A percentile compares a stretch with the other conserved stretches of the same genome.
These are phyloP conservation scores for Leccinum proliferum DNA, from an alignment of 1,284 basidiomycete genomes.

Conservation along the genomic window DNA sequence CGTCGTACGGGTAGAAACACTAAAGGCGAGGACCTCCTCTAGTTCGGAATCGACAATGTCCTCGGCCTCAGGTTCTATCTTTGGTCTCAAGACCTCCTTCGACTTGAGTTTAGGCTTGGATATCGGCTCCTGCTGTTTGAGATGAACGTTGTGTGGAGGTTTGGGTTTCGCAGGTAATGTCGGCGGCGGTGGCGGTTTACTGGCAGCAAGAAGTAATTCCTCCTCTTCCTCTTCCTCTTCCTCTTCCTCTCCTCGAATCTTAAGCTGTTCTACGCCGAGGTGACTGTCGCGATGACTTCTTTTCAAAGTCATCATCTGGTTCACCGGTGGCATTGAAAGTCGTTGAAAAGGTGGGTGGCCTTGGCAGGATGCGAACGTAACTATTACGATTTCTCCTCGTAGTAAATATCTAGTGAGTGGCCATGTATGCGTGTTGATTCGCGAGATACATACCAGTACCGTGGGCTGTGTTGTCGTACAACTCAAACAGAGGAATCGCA, in stretches of 20 bases:
- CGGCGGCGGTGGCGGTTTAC: conserved; percentile 16
- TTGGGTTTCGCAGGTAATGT: conserved; percentile 27
- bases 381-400: no score
- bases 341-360: no score
- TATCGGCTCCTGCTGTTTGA: conserved; percentile 21
- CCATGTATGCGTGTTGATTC: no score
- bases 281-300: conserved; percentile 29
- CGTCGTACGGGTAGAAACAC: conserved; percentile 31
- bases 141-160: conserved; percentile 12
- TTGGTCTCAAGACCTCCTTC: conserved; percentile 21
- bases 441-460: no score
- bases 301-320: conserved; percentile 36
- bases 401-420: no score
- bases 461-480: no score
- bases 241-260: conserved; percentile 32
- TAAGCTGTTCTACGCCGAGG: conserved; percentile 19
- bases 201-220: conserved; percentile 32
- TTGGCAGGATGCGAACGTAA: no score
- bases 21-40: conserved; percentile 36
- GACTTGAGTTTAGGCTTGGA: conserved; percentile 26
- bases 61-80: conserved; percentile 15
- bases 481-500: no score
- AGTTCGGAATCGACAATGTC: conserved; percentile 32
- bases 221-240: conserved; percentile 45
- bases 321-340: conserved; percentile 22